phyloP scores from a whole-genome alignment of 371 early-diverging fungal species.

The Apophysomyces variabilis region DNA sequence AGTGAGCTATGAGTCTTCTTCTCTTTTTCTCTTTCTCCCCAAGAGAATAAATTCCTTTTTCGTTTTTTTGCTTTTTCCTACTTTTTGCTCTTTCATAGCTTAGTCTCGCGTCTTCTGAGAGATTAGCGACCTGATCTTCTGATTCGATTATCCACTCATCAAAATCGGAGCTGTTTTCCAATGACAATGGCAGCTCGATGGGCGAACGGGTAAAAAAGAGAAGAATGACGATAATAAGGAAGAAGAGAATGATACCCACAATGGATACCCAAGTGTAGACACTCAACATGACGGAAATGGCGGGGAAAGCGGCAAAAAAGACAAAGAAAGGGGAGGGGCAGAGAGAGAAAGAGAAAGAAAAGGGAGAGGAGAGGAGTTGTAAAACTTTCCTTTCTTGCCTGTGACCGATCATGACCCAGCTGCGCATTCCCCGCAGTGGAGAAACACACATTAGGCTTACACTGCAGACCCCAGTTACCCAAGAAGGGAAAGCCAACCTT shows the following conservation, averaged over 20 bases:
- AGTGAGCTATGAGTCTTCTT: too few relatives aligned
- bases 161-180: conserved; percentile 32
- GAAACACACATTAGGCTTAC: too few relatives aligned
- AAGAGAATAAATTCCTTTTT: background rate
- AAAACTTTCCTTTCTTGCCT: background rate
- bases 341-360: background rate
- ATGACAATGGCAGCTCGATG: conserved; percentile 33
- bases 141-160: conserved; percentile 44
- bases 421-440: background rate
- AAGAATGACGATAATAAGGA: conserved; percentile 34
- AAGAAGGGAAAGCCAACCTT: too few relatives aligned
- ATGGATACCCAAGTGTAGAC: conserved; percentile 45
- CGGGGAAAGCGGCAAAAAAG: background rate
- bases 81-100: conserved; percentile 54
- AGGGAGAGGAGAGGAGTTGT: background rate
- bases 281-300: conserved; percentile 23
- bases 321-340: background rate
- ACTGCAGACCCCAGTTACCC: too few relatives aligned
- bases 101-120: conserved; percentile 49
- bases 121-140: conserved; percentile 35
- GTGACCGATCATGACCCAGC: background rate
- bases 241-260: conserved; percentile 39
- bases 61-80: conserved; percentile 7
- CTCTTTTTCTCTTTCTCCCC: too few relatives aligned
- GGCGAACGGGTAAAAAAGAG: conserved; percentile 44